These are phyloP conservation scores for Leishmania tarentolae DNA, from an alignment of 208 protist genomes.

Conservation along the genomic window DNA sequence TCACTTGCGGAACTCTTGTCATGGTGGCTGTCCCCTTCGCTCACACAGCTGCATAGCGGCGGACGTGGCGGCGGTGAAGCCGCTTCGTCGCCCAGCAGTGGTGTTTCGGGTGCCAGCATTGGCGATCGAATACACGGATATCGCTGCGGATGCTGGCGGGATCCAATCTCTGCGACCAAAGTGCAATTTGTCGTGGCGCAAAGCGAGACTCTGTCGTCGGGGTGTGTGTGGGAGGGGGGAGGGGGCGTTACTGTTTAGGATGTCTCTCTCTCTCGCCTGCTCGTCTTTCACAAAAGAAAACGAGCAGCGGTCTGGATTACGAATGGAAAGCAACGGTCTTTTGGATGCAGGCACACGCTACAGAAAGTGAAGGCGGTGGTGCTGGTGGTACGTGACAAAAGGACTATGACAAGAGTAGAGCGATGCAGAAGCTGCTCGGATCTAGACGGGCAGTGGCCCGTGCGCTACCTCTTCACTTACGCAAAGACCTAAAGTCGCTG, in stretches of 20 bases:
- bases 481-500: not conserved
- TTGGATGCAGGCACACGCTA: not conserved
- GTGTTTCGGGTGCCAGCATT: not conserved
- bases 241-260: not conserved
- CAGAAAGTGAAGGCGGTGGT: not conserved
- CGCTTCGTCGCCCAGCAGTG: not conserved
- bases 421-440: not conserved
- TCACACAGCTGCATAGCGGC: constrained; percentile 5
- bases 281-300: not conserved
- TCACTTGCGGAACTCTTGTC: not conserved
- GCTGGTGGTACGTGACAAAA: not conserved
- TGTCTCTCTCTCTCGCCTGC: not conserved
- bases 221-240: not conserved
- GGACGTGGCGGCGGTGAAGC: constrained; percentile 30
- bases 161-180: not conserved
- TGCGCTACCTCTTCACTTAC: not conserved
- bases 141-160: not conserved
- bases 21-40: not conserved
- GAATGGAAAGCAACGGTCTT: not conserved
- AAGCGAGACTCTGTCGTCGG: not conserved
- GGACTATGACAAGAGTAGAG: not conserved
- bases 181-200: not conserved
- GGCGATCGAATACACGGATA: not conserved
- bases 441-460: not conserved
- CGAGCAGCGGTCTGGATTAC: not conserved